Evolutionary conservation across 1,284 basidiomycete genomes (phyloP).

Genomic region (Boletus semigastroideus): DNA sequence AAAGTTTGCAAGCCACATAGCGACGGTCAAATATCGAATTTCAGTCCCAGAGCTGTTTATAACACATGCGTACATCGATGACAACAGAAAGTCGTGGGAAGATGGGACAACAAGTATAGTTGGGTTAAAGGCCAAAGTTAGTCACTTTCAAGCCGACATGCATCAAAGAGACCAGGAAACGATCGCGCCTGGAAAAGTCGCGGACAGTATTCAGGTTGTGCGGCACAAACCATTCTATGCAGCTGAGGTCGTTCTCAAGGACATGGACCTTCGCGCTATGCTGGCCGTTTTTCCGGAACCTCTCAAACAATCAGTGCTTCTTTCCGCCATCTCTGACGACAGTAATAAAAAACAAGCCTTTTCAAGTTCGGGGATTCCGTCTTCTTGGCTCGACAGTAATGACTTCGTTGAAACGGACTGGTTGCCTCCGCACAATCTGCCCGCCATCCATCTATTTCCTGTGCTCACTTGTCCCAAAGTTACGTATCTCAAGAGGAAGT

Average conservation of each 20-base stretch:
- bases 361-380: conserved; percentile 33
- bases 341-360: conserved; percentile 26
- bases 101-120: conserved; percentile 79
- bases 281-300: conserved; percentile 77
- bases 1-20: conserved; percentile 88
- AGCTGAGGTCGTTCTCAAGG: conserved; percentile 83
- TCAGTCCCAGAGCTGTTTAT: conserved; percentile 79
- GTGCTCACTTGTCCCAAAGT: conserved; percentile 81
- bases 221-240: conserved; percentile 90
- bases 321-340: conserved; percentile 34
- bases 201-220: conserved; percentile 52
- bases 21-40: conserved; percentile 92
- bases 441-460: conserved; percentile 70
- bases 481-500: conserved; percentile 74
- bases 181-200: conserved; percentile 48
- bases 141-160: conserved; percentile 84
- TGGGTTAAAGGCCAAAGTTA: conserved; percentile 82
- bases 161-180: conserved; percentile 91
- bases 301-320: conserved; percentile 56
- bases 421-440: conserved; percentile 48
- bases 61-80: conserved; percentile 86
- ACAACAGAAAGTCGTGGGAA: conserved; percentile 74
- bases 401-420: conserved; percentile 87
- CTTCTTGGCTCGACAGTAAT: conserved; percentile 76
- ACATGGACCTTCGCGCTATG: conserved; percentile 78